Conservation (phyloP, 78 protist species). For the Speleostelium caveatum region DNA sequence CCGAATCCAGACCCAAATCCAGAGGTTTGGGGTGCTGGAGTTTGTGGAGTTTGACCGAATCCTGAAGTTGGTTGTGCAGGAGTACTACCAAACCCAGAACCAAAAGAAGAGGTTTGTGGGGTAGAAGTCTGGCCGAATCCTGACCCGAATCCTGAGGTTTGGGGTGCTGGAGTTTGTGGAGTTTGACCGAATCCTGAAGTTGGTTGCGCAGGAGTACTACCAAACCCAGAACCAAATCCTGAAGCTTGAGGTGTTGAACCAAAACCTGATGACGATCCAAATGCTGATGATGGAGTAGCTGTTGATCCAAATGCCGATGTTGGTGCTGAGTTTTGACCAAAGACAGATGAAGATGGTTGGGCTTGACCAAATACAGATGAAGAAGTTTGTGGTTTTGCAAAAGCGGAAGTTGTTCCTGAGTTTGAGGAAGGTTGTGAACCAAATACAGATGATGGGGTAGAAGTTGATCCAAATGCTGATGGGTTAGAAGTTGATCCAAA, state of each 20-base stretch:
- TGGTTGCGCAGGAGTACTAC: neutral
- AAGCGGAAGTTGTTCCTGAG: neutral
- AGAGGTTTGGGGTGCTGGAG: neutral
- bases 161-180: neutral
- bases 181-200: neutral
- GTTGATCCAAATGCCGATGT: slow-evolving; percentile 14
- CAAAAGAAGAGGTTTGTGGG: neutral
- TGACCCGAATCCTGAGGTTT: too few relatives aligned
- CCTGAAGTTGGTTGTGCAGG: neutral
- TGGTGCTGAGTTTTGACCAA: slow-evolving; percentile 4
- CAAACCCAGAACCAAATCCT: slow-evolving; percentile 1
- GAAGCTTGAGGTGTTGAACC: neutral
- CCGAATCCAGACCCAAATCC: neutral
- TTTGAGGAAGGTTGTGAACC: neutral
- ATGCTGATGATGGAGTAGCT: neutral
- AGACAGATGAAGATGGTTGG: neutral
- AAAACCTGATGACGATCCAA: neutral
- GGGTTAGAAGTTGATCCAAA: neutral
- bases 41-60: slow-evolving; percentile 1
- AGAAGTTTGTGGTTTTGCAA: neutral
- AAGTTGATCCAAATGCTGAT: slow-evolving; percentile 16
- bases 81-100: slow-evolving; percentile 9
- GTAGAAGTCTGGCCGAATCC: neutral
- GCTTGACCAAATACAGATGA: neutral
- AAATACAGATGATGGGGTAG: neutral